Base-by-base conservation (phyloP, 2,329 filamentous ascomycete genomes). In the Metarhizium brunneum region DNA sequence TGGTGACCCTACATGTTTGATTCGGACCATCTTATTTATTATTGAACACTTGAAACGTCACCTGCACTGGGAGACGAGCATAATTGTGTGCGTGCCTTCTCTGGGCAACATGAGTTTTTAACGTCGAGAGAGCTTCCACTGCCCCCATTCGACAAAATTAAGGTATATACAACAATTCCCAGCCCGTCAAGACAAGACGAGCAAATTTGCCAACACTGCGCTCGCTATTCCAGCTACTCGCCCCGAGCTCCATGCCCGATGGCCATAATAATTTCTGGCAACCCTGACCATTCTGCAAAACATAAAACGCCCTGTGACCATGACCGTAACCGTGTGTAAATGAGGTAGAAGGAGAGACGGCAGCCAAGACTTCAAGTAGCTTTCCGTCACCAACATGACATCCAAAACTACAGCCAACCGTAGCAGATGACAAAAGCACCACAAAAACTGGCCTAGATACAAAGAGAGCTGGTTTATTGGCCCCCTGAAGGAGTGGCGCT, bases 401-500 rank as follows among this genome's bases (percentile, higher is more conserved):
- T 45, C n/a, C 18, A 45, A 18, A 45, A 10, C 42, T 16, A 11
- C 18, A 45, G 18, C 42, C 16, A 45, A 45, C 11, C 25, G 18
- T 16, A 18, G 42, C 18, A 8, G 20, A 20, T 16, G 20, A 45
- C 6, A 18, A 45, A 45, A 18, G n/a, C 5, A 45, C 11, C 13
- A 16, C 6, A 6, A 42, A 18, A 18, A 4, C 16, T 6, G 20
- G 25, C 11, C 42, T 18, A n/a, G 20, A 8, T 10, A 50, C 32
- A 50, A 50, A 10, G 11, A 35, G 16, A n/a, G 5, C 25, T 13
- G 3, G 5, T 43, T 25, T 20, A 49, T 52, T 54, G 49, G 14
- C 52, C 57, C 6, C 51, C 52, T 18, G 49, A 38, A 18, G 57
- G 71, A 8, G 72, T 74, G 40, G 70, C 71, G 45, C 72, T 74